Conservation (phyloP, 164 flowering plant species). For the Dillenia suffruticosa region DNA sequence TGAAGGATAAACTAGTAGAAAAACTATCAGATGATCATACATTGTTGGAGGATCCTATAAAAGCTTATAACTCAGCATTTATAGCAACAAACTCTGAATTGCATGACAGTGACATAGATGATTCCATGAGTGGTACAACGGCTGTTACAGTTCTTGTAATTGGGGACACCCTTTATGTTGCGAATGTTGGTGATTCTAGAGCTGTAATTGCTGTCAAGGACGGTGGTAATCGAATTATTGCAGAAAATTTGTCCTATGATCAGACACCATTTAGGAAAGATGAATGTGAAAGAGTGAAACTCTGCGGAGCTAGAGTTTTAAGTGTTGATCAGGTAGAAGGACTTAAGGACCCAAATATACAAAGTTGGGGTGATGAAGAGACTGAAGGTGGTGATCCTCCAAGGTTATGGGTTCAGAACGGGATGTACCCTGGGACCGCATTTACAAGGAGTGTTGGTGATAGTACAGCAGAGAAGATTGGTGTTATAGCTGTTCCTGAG, state of each 20-base stretch:
- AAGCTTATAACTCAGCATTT: slow-evolving; percentile 69
- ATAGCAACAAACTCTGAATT: slow-evolving; percentile 53
- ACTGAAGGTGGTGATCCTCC: slow-evolving; percentile 86
- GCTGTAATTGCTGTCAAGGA: slow-evolving; percentile 74
- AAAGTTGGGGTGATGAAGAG: slow-evolving; percentile 91
- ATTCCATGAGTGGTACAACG: slow-evolving; percentile 95
- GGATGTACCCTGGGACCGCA: slow-evolving; percentile 92
- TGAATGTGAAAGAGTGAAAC: slow-evolving; percentile 84
- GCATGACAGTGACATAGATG: slow-evolving; percentile 76
- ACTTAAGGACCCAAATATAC: slow-evolving; percentile 70
- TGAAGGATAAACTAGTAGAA: slow-evolving; percentile 63
- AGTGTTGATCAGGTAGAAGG: slow-evolving; percentile 92
- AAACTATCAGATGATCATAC: slow-evolving; percentile 44
- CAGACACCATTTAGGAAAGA: slow-evolving; percentile 94
- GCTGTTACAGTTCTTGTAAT: slow-evolving; percentile 80
- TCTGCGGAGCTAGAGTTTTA: slow-evolving; percentile 89
- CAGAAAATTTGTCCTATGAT: slow-evolving; percentile 69
- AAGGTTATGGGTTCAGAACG: slow-evolving; percentile 89
- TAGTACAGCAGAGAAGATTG: slow-evolving; percentile 77
- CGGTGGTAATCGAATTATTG: slow-evolving; percentile 58
- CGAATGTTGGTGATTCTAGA: slow-evolving; percentile 95
- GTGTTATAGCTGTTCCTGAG: slow-evolving; percentile 90
- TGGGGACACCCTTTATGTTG: slow-evolving; percentile 71
- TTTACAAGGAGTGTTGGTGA: slow-evolving; percentile 96
- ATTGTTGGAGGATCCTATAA: slow-evolving; percentile 67